Evolutionary conservation across 768 basidiomycete species (phyloP).

Genomic region (Pleurotus sapidus): DNA sequence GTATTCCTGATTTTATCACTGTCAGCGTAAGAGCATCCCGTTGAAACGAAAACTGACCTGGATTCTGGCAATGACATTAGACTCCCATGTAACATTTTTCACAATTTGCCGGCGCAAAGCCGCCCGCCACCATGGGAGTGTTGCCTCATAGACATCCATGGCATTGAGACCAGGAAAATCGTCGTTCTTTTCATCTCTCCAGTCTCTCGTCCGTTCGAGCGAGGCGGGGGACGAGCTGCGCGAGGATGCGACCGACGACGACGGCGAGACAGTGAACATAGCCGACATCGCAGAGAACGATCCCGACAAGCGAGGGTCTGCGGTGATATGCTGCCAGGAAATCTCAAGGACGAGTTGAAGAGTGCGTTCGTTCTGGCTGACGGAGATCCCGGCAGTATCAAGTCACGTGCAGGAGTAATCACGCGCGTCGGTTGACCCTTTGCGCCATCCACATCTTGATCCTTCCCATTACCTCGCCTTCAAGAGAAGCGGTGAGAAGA

Average conservation of each 20-base stretch:
- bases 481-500: too few species aligned
- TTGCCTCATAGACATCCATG: constrained; percentile 59
- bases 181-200: background rate
- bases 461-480: too few species aligned
- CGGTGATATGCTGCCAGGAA: too few species aligned
- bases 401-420: too few species aligned
- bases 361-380: too few species aligned
- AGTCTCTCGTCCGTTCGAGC: background rate
- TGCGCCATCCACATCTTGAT: too few species aligned
- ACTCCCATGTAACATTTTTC: constrained; percentile 54
- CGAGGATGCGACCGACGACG: background rate
- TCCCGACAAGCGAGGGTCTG: too few species aligned
- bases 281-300: background rate
- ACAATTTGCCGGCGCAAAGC: constrained; percentile 54
- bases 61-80: constrained; percentile 56
- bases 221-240: background rate
- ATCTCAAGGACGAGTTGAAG: too few species aligned
- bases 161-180: constrained; percentile 3
- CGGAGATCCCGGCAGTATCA: too few species aligned
- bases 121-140: constrained; percentile 65
- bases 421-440: too few species aligned
- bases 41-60: constrained; percentile 45
- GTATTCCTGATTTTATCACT: constrained; percentile 31
- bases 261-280: background rate
- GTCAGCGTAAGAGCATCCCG: background rate